Evolutionary conservation across 2,329 filamentous ascomycete genomes (phyloP).

Genomic region (Hysterium pulicare): DNA sequence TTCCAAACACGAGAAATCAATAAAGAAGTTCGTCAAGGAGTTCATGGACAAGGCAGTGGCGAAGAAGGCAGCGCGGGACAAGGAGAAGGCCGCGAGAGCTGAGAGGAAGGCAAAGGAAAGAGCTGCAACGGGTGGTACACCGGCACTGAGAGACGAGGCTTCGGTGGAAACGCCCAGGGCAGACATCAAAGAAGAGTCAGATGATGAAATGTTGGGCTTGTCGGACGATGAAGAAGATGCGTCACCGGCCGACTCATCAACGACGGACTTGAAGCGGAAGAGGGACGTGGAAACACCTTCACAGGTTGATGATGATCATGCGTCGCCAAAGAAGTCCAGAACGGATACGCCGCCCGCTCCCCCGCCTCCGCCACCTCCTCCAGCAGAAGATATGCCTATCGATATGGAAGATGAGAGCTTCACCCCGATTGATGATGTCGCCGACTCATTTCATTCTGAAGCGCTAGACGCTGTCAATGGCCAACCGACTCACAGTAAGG

Average conservation of each 20-base stretch:
- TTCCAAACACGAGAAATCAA: conserved; percentile 74
- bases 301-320: conserved; percentile 15
- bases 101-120: conserved; percentile 19
- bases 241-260: conserved; percentile 24
- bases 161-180: conserved; percentile 17
- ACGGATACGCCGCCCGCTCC: conserved; percentile 32
- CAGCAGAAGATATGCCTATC: conserved; percentile 25
- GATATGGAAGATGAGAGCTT: conserved; percentile 22
- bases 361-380: conserved; percentile 41
- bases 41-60: conserved; percentile 82
- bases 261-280: conserved; percentile 35
- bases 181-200: conserved; percentile 9
- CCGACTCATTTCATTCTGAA: conserved; percentile 10
- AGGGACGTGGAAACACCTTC: conserved; percentile 24
- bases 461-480: conserved; percentile 1
- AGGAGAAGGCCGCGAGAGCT: conserved; percentile 50
- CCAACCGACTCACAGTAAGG: not conserved
- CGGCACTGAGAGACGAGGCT: conserved; percentile 8
- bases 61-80: conserved; percentile 62
- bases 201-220: conserved; percentile 19
- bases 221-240: conserved; percentile 17
- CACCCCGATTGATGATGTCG: conserved; percentile 25
- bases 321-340: conserved; percentile 31
- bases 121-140: conserved; percentile 8
- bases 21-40: conserved; percentile 79